These are phyloP conservation scores for Sonneratia caseolaris DNA, from an alignment of 345 rosid species.

Conservation along the genomic window DNA sequence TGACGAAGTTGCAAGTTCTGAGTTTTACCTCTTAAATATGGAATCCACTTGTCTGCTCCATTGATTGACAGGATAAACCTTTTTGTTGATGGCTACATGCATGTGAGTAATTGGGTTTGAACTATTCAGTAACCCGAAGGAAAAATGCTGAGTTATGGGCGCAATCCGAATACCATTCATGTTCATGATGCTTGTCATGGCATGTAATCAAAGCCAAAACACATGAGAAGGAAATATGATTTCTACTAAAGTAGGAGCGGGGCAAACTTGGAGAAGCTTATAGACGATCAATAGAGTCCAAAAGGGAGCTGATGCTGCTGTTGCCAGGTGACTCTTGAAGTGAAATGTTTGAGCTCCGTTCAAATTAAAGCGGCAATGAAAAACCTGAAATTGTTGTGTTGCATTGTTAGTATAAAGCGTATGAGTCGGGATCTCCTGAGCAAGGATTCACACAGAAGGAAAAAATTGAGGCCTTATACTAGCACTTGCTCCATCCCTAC, in stretches of 20 bases:
- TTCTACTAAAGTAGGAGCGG: too few species aligned
- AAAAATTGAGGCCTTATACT: neutral
- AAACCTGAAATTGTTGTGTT: too few species aligned
- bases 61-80: neutral
- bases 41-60: neutral
- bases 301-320: neutral
- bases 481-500: neutral
- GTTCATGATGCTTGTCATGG: neutral
- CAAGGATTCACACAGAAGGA: neutral
- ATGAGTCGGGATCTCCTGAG: too few species aligned
- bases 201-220: neutral
- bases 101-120: too few species aligned
- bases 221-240: neutral
- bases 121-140: too few species aligned
- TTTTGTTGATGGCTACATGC: too few species aligned
- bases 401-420: too few species aligned
- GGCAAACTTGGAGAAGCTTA: too few species aligned
- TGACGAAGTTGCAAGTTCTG: too few species aligned
- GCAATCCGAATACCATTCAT: neutral
- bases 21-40: too few species aligned
- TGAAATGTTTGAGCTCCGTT: too few species aligned
- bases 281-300: neutral
- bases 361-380: neutral
- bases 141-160: too few species aligned
- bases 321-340: neutral